Evolutionary conservation across 306 rosid genomes (phyloP), one percentile per base, ranked within the genome.

Genomic region (Vicia faba): DNA sequence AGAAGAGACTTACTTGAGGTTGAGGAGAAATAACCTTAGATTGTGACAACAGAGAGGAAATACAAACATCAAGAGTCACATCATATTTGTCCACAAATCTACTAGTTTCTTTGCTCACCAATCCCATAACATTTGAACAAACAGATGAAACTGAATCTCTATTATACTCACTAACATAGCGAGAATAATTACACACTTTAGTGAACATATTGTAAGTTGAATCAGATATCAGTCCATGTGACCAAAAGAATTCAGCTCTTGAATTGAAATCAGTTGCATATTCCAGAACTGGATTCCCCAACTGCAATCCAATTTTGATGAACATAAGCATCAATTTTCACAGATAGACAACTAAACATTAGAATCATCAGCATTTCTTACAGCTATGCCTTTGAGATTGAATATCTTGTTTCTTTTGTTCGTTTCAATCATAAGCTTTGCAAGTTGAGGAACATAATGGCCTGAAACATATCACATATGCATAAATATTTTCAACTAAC

Each of bases 401-500:
- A 85, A 85, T 45, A 66, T 61, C 60, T 73, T 77, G 71, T 79
- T 75, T 73, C 69, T 75, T 53, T 56, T 48, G 71, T 88, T 83
- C 75, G 67, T 79, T 81, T 88, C 84, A 64, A 83, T 46, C 78
- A 88, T 85, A 59, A 83, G 87, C 74, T 81, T 79, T 44, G 91
- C 95, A 69, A 88, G 90, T 78, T 85, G 95, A 72, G 95, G 95
- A 80, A 85, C 83, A 76, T 88, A 88, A 74, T 88, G 95, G 46
- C 95, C 95, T 88, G 61, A 55, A 33, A 33, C 9, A 33, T 33
- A 33, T 6, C 59, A 23, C 25, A 20, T 20, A 20, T 20, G 38
- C 38, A 55, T 25, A 55, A 55, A 26, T 26, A 2, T 9, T 55
- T 7, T 1, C 25, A 4, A 20, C 7, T 5, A 6, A 54, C 18